Evolutionary conservation across 2,329 filamentous ascomycete species (phyloP), one percentile per base, ranked within the genome.

Genomic region (Ophiocordyceps camponoti-rufipedis): DNA sequence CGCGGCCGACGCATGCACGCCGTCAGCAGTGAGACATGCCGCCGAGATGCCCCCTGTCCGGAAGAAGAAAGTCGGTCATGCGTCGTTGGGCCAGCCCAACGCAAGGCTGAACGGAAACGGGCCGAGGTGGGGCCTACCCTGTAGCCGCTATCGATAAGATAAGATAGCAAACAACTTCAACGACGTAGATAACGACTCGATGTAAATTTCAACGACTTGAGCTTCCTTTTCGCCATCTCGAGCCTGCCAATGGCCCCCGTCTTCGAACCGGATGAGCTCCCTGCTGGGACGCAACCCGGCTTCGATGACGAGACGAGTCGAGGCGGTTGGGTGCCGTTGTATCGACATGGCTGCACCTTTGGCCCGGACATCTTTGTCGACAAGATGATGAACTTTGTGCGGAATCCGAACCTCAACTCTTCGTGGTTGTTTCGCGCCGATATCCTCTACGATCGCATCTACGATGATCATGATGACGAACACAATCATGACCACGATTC

Each of bases 351-450:
- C 19, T 85, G 82, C 57, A 68, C 67, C 12, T 88, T 87, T 56
- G 63, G 70, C 14, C 70, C 78, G 1, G 66, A 70, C 29, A 66
- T 76, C 46, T 89, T 87, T 57, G 62, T 69, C 48, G 61, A 70
- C 39, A 78, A 83, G 44, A 84, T 86, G 76, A 63, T 77, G 53
- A 85, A 88, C 54, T 66, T 88, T 47, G 74, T 89, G 51, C 73
- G 72, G 52, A 88, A 89, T 54, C 85, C 85, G 1, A 89, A 91
- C 52, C 69, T 86, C 60, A 86, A 85, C 51, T 84, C 82, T 0
- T 78, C 72, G 14, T 83, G 82, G 71, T 68, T 91, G 1, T 85
- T 87, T 54, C 75, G 85, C 29, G 85, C 84, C 42, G 84, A 91
- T 54, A 78, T 89, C 28, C 68, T 83, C 28, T 71, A 57, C 41